phyloP scores from a whole-genome alignment of 164 flowering plant genomes.

The Chimonanthus salicifolius region DNA sequence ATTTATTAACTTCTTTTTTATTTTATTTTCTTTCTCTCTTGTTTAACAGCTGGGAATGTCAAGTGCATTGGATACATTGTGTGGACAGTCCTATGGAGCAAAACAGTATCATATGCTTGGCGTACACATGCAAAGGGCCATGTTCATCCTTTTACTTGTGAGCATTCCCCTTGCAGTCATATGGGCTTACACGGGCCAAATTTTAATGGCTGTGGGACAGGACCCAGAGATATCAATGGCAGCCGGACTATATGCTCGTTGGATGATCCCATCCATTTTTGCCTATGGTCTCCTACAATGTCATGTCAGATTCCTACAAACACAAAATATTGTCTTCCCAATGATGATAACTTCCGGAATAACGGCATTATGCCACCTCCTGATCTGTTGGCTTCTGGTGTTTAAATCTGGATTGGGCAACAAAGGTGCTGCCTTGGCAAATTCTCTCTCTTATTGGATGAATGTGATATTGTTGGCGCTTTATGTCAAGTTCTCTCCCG shows the following conservation, averaged over 20 bases:
- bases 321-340: slow-evolving; percentile 35
- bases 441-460: slow-evolving; percentile 24
- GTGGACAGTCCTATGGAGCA: slow-evolving; percentile 40
- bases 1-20: neutral
- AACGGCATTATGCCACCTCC: slow-evolving; percentile 22
- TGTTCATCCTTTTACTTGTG: slow-evolving; percentile 19
- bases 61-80: slow-evolving; percentile 35
- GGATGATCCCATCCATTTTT: slow-evolving; percentile 33
- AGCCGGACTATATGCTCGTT: slow-evolving; percentile 28
- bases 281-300: slow-evolving; percentile 32
- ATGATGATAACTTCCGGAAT: slow-evolving; percentile 32
- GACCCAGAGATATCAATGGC: slow-evolving; percentile 25
- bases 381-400: slow-evolving; percentile 31
- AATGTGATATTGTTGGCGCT: slow-evolving; percentile 13
- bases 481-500: slow-evolving; percentile 16
- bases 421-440: slow-evolving; percentile 36
- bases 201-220: slow-evolving; percentile 26
- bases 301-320: slow-evolving; percentile 26
- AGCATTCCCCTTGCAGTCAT: slow-evolving; percentile 31
- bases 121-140: slow-evolving; percentile 29
- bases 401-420: slow-evolving; percentile 26
- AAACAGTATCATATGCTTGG: slow-evolving; percentile 32
- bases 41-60: slow-evolving; percentile 28
- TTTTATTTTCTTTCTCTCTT: neutral
- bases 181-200: slow-evolving; percentile 23